These are phyloP conservation scores for Phytophthora aleatoria DNA, from an alignment of 352 stramenopile genomes.

Conservation along the genomic window DNA sequence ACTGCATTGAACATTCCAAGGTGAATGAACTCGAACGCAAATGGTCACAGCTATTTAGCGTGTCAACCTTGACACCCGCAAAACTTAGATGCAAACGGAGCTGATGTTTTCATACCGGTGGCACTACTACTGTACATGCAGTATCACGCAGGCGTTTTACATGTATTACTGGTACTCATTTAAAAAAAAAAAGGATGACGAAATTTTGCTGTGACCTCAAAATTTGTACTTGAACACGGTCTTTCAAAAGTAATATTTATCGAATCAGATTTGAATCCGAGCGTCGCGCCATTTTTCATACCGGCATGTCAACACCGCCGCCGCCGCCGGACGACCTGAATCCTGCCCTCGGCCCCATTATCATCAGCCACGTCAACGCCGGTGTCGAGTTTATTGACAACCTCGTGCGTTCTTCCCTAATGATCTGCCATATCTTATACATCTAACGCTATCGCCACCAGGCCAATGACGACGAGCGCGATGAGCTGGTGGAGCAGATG, in stretches of 20 bases:
- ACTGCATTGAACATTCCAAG: no score
- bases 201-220: background rate
- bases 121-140: no score
- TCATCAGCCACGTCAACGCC: slow-evolving; percentile 47
- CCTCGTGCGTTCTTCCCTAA: slow-evolving; percentile 28
- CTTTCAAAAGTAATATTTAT: slow-evolving; percentile 1
- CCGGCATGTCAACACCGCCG: slow-evolving; percentile 6
- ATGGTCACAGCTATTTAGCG: no score
- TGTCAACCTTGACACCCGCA: no score
- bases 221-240: background rate
- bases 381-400: slow-evolving; percentile 47
- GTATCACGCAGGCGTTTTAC: no score
- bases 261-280: slow-evolving; percentile 22
- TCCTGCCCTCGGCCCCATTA: slow-evolving; percentile 9
- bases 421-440: slow-evolving; percentile 1
- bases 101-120: no score
- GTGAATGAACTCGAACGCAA: no score
- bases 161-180: no score
- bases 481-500: slow-evolving; percentile 67
- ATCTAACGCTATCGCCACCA: slow-evolving; percentile 5
- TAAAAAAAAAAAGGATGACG: background rate
- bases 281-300: slow-evolving; percentile 6
- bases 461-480: slow-evolving; percentile 39
- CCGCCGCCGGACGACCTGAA: slow-evolving; percentile 10
- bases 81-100: no score